Conservation (phyloP, 441 rosid species). For the Gossypium gossypioides region DNA sequence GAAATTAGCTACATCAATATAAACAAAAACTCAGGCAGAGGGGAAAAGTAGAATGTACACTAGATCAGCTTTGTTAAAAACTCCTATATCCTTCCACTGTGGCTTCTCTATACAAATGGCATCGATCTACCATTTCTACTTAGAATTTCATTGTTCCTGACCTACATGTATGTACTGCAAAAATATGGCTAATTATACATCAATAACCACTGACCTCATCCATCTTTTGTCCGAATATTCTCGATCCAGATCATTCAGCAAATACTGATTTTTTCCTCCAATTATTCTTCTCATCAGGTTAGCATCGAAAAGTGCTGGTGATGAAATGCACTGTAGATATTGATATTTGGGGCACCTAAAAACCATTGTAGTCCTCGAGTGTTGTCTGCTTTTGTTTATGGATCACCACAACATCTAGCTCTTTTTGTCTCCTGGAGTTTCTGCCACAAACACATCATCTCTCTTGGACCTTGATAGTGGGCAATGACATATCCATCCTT, state of each 20-base stretch:
- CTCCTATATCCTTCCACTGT: neutral
- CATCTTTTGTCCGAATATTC: neutral
- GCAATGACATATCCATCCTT: conserved; percentile 75
- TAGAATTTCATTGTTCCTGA: neutral
- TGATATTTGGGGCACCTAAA: neutral
- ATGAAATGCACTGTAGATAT: neutral
- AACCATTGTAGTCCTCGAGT: neutral
- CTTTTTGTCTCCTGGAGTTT: conserved; percentile 61
- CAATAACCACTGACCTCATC: neutral
- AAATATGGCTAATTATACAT: neutral
- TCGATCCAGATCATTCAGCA: neutral
- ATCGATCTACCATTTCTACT: neutral
- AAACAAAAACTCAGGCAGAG: neutral
- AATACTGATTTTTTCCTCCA: neutral
- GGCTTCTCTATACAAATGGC: conserved; percentile 1
- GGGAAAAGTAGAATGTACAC: neutral
- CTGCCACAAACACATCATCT: conserved; percentile 89
- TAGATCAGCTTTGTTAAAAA: neutral
- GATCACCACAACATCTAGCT: conserved; percentile 60
- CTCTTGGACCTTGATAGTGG: conserved; percentile 82
- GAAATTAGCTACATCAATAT: neutral
- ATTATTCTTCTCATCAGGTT: neutral
- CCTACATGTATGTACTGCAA: neutral
- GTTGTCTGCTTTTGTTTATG: conserved; percentile 8
- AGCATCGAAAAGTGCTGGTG: neutral